Evolutionary conservation across 208 protist species (phyloP).

Genomic region (Trypanosoma melophagium): DNA sequence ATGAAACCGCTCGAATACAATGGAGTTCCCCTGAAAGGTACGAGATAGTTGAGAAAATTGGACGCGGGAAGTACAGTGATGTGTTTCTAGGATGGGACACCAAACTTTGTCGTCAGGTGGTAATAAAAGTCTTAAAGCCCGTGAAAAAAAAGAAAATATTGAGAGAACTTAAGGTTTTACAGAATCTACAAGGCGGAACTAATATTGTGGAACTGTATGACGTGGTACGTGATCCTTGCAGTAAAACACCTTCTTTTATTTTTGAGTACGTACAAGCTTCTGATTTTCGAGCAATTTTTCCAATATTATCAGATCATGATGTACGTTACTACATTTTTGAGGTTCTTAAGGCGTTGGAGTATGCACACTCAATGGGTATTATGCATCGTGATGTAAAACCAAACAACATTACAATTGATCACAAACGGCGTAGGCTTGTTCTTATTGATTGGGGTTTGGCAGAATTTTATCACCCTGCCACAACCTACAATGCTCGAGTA

Average conservation of each 20-base stretch:
- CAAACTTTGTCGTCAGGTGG: slow-evolving; percentile 81
- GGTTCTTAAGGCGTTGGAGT: slow-evolving; percentile 95
- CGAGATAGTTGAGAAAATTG: slow-evolving; percentile 96
- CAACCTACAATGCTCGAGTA: slow-evolving; percentile 99
- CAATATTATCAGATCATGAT: slow-evolving; percentile 96
- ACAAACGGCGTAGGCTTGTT: slow-evolving; percentile 92
- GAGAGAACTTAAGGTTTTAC: slow-evolving; percentile 98
- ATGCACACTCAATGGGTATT: slow-evolving; percentile 97
- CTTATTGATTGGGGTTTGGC: slow-evolving; percentile 99
- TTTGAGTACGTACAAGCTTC: slow-evolving; percentile 99
- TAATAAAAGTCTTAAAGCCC: slow-evolving; percentile 99
- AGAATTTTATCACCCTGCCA: slow-evolving; percentile 98
- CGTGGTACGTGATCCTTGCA: slow-evolving; percentile 97
- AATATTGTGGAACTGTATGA: slow-evolving; percentile 99
- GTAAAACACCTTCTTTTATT: slow-evolving; percentile 98
- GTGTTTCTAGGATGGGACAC: slow-evolving; percentile 98
- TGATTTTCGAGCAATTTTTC: slow-evolving; percentile 97
- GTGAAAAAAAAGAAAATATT: slow-evolving; percentile 99
- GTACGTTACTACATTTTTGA: slow-evolving; percentile 99
- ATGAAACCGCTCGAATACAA: slow-evolving; percentile 89
- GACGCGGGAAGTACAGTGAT: slow-evolving; percentile 99
- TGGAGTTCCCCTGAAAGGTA: slow-evolving; percentile 97
- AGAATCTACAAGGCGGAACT: slow-evolving; percentile 97
- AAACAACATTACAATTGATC: slow-evolving; percentile 99
- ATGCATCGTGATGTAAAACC: slow-evolving; percentile 99